phyloP scores from a whole-genome alignment of 2,329 filamentous ascomycete genomes.

The Colletotrichum eleusines region DNA sequence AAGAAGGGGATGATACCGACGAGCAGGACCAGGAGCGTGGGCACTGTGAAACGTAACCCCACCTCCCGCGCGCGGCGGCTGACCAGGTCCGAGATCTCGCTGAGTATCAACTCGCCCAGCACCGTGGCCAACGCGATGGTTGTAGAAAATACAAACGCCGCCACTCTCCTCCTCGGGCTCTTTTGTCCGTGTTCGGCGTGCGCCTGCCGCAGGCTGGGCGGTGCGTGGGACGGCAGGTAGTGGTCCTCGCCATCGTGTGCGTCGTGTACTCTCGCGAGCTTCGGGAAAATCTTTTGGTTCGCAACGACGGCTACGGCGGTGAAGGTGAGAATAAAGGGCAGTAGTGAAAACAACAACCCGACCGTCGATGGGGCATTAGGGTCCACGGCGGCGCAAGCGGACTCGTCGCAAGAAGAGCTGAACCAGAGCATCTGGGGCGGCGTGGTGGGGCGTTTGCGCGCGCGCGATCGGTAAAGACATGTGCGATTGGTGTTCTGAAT shows the following conservation, averaged over 20 bases:
- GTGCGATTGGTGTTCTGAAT: conserved; percentile 19
- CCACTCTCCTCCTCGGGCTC: conserved; percentile 62
- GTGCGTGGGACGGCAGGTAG: conserved; percentile 72
- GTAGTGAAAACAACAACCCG: conserved; percentile 68
- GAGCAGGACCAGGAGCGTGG: conserved; percentile 77
- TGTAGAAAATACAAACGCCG: conserved; percentile 77
- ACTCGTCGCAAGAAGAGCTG: conserved; percentile 65
- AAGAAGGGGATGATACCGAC: conserved; percentile 83
- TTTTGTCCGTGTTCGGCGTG: conserved; percentile 70
- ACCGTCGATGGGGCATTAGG: conserved; percentile 55
- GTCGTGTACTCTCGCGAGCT: conserved; percentile 70
- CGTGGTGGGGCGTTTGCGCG: conserved; percentile 23
- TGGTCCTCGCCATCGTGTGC: conserved; percentile 69
- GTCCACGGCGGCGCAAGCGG: conserved; percentile 64
- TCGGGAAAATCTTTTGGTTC: conserved; percentile 77
- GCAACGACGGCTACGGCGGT: conserved; percentile 71
- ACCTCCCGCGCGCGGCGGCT: conserved; percentile 74
- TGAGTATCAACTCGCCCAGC: conserved; percentile 83
- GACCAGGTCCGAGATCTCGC: conserved; percentile 84
- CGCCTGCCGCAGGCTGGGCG: conserved; percentile 67
- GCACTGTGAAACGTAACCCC: conserved; percentile 77
- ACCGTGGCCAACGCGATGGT: conserved; percentile 84
- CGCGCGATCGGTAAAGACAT: conserved; percentile 32
- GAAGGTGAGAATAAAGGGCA: conserved; percentile 80
- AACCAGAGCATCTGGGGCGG: conserved; percentile 42